Base-by-base conservation (phyloP, 2,329 filamentous ascomycete species). In the Sporothrix brasiliensis region DNA sequence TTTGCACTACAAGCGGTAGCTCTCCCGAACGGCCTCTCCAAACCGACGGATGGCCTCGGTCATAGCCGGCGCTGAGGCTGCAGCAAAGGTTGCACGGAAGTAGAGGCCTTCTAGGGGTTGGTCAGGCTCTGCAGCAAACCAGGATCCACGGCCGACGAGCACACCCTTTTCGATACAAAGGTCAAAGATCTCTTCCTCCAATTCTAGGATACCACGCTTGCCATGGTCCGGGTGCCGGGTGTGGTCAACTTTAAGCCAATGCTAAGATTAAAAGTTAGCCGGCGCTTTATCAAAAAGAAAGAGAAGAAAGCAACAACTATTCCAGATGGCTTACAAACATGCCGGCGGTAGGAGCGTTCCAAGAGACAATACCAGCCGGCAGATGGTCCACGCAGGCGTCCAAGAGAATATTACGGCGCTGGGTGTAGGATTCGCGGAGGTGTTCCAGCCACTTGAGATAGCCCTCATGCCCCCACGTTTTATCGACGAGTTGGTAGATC, bases 361-460 rank as follows among this genome's bases (percentile, higher is more conserved):
- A 98, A 79, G 84, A 88, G 21, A 93, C 91, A 47, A 97, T 83
- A 27, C 91, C 89, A 30, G 78, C 81, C 0, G 94, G 93, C 24
- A 97, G 81, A 75, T 91, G 87, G 73, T 88, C 86, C 79, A 95
- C 92, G 77, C 93, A 97, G 0, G 94, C 93, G 9, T 86, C 84
- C 5, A 97, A 83, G 70, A 99, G 87, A 34, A 88, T 86, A 77
- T 98, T 87, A 70, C 95, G 84, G 72, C 94, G 88, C 74, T 84
- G 83, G 1, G 94, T 95, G 78, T 99, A 99, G 79, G 93, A 88
- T 76, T 88, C 79, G 61, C 93, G 87, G 76, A 98, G 82, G 78
- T 92, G 86, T 78, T 95, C 91, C 73, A 99, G 82, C 95, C 95
- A 99, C 76, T 90, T 86, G 30, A 99, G 80, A 77, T 96, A 99